Evolutionary conservation across 768 basidiomycete genomes (phyloP), one percentile per base, ranked within the genome.

Genomic region (Boletus subparvulus): DNA sequence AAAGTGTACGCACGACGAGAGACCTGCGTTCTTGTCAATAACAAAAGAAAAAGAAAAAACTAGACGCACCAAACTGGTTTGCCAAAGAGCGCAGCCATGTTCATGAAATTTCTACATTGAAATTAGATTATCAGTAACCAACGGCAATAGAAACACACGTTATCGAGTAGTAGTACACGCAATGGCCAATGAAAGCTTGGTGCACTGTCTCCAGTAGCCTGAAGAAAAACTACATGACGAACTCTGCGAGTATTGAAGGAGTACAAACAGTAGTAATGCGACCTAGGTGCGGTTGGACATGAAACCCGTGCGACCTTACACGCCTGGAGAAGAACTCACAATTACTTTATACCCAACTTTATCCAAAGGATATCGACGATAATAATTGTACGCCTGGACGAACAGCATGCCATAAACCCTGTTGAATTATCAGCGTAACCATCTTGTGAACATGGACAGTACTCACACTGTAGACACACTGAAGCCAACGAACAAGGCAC

Each of bases 401-500:
- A 77, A 62, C 44, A 86, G 73, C 32, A 85, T 73, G 19, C 85
- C 85, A 66, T 80, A 85, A 10, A 73, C 50, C 36, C 77, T 78
- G 64, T 47, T 35, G 37, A 37, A 78, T 62, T 47, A 68, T 74
- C 60, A 77, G 57, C 12, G 2, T 8, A 8, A 28, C 6, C 14
- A 37, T 39, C 17, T 24, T 19, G 37, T 28, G 33, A 19, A 45
- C 10, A 40, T 26, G 32, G 19, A 3, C 1, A 21, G 16, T 36
- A 59, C 75, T 61, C 46, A 65, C 77, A 68, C 47, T 40, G 68
- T 63, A n/a, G 86, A 80, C 40, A 77, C 69, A 1, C 79, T 77
- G 58, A 84, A 85, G 33, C 86, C 86, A 45, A 85, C 64, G 59
- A 86, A 79, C 43, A 81, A 69, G 17, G 85, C 84, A 36, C 86